Percentiles rank a stretch among this genome's conserved stretches.
phyloP scores from a whole-genome alignment of 2,329 filamentous ascomycete genomes.

The Aspergillus uvarum region DNA sequence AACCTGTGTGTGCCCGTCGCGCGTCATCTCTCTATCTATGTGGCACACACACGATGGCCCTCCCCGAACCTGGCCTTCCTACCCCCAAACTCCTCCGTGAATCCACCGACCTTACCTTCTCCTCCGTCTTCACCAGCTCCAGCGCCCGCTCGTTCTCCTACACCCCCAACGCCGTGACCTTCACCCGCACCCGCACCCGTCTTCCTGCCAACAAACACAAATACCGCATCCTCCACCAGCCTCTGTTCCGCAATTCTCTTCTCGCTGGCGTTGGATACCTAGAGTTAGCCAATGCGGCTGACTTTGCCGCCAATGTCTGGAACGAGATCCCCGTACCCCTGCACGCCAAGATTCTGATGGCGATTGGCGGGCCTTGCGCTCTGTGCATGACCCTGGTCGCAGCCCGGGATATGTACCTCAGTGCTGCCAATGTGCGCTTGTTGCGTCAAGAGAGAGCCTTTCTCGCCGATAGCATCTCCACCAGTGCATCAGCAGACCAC shows the following conservation, averaged over 20 bases:
- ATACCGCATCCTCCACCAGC: conserved; percentile 21
- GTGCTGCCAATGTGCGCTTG: conserved; percentile 49
- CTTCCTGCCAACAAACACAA: conserved; percentile 8
- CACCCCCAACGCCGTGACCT: conserved; percentile 9
- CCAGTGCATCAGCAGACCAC: background rate
- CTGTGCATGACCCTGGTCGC: conserved; percentile 50
- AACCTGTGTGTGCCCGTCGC: background rate
- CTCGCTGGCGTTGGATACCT: conserved; percentile 50
- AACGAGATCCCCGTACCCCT: conserved; percentile 53
- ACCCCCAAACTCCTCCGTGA: conserved; percentile 6
- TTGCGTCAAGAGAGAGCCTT: conserved; percentile 47
- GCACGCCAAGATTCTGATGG: conserved; percentile 52
- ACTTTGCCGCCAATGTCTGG: conserved; percentile 61
- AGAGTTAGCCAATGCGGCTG: conserved; percentile 56
- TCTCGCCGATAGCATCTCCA: conserved; percentile 11
- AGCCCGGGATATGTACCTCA: conserved; percentile 45
- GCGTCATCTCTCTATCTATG: conserved; percentile 4
- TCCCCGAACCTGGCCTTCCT: background rate
- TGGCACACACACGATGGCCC: background rate
- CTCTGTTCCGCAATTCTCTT: conserved; percentile 38
- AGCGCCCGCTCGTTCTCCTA: background rate
- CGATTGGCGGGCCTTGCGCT: conserved; percentile 51
- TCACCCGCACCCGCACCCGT: conserved; percentile 20
- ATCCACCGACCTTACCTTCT: conserved; percentile 8
- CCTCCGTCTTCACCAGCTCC: conserved; percentile 5